Percentiles rank a stretch among this genome's conserved stretches.
Evolutionary conservation across 176 grass and related monocot genomes (phyloP).

Genomic region (Zea luxurians): DNA sequence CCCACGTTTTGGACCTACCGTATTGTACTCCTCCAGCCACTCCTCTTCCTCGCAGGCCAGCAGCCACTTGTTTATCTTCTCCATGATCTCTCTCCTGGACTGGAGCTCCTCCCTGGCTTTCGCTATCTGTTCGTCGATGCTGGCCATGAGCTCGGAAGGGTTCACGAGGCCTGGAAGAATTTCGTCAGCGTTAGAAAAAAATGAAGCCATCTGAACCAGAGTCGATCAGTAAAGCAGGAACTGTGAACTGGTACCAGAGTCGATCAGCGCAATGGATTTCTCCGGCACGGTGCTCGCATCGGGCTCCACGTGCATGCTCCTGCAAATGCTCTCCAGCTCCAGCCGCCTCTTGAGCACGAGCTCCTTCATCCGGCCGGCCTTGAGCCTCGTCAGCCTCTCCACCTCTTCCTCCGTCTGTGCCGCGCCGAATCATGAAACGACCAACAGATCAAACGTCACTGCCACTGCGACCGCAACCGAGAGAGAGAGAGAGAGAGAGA

Average conservation of each 20-base stretch:
- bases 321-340: slow-evolving; percentile 65
- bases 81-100: slow-evolving; percentile 68
- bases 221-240: background rate
- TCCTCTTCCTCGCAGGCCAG: slow-evolving; percentile 64
- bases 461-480: no score
- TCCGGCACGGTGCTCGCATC: slow-evolving; percentile 61
- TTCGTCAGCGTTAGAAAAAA: background rate
- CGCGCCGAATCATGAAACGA: background rate
- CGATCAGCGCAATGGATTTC: slow-evolving; percentile 58
- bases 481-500: background rate
- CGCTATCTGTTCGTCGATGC: slow-evolving; percentile 58
- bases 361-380: slow-evolving; percentile 66
- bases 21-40: slow-evolving; percentile 54
- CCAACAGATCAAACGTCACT: background rate
- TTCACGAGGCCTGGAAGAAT: slow-evolving; percentile 48
- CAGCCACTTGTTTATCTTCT: slow-evolving; percentile 69
- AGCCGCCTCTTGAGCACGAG: slow-evolving; percentile 59
- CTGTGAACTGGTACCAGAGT: slow-evolving; percentile 45
- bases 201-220: background rate
- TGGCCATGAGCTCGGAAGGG: slow-evolving; percentile 56
- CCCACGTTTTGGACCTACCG: slow-evolving; percentile 21
- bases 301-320: slow-evolving; percentile 61
- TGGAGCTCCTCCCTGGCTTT: slow-evolving; percentile 48
- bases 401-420: slow-evolving; percentile 54
- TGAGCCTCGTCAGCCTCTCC: slow-evolving; percentile 56